Base-by-base conservation (phyloP, 2,329 filamentous ascomycete genomes). In the Epichloe glyceriae region DNA sequence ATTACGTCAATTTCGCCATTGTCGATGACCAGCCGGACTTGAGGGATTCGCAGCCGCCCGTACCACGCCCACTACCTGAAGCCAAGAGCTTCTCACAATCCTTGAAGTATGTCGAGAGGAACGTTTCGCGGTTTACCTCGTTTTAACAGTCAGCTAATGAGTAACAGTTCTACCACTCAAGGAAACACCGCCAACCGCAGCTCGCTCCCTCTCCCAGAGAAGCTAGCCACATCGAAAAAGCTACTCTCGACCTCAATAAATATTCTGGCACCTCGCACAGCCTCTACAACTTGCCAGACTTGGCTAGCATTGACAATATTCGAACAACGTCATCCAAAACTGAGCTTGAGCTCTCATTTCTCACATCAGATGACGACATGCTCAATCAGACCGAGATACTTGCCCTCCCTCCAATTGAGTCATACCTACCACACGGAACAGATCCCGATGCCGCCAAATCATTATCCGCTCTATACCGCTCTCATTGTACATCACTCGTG, bases 401-500 rank as follows among this genome's bases (percentile, higher is more conserved):
- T 39, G 73, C 80, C 38, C 73, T 98, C n/a, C 93, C 93, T n/a
- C 78, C 83, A 47, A 94, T 98, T 58, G 81, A 87, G 55, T 74
- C 79, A 5, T 95, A 89, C 62, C 73, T 95, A 2, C 90, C 91
- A 1, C 69, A 71, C 2, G 85, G 86, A 51, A 95, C 90, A 6
- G 93, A 98, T 64, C 73, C 79, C 1, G 91, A 97, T 62, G 85
- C 89, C 7, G 90, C 89, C 26, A 86, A 86, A 60, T 90, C 89
- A 4, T 73, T 98, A 20, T 81, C 82, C 38, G 90, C 91, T 4
- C 75, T 97, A 22, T 98, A 98, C 64, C 82, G 89, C 47, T 93
- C 91, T 3, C 91, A 97, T 64, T 95, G 90, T 65, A 96, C 93
- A 14, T 96, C 90, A 1, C 77, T 98, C 5, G 86, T 98, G 34